phyloP scores from a whole-genome alignment of 2,329 filamentous ascomycete genomes.

The Pseudogymnoascus sp. region DNA sequence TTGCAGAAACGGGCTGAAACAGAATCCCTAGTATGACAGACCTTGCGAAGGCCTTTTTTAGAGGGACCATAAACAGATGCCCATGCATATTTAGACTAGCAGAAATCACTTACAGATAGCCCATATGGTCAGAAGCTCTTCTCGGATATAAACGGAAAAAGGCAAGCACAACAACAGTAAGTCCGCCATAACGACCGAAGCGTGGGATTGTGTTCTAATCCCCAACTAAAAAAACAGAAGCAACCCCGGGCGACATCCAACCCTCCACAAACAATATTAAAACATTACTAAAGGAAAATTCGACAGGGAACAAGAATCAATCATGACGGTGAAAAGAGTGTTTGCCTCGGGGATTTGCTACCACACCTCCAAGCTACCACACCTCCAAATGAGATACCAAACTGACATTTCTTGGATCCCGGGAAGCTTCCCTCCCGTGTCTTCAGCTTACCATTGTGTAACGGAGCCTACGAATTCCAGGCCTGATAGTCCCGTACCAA shows the following conservation, averaged over 20 bases:
- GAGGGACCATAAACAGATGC: slow-evolving; percentile 2
- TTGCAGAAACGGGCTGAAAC: slow-evolving; percentile 4
- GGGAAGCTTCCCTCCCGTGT: background rate
- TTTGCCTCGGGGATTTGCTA: slow-evolving; percentile 6
- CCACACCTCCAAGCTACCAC: background rate
- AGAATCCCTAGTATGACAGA: background rate
- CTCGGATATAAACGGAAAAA: background rate
- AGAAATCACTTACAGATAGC: background rate
- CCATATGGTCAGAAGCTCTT: background rate
- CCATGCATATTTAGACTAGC: background rate
- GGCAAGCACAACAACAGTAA: background rate
- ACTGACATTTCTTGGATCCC: background rate
- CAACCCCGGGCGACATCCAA: background rate
- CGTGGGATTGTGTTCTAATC: background rate
- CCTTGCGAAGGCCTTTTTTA: background rate
- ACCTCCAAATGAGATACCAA: background rate
- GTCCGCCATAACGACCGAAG: slow-evolving; percentile 4
- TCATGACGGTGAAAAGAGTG: background rate
- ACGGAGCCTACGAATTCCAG: background rate
- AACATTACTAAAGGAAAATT: background rate
- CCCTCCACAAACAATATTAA: background rate
- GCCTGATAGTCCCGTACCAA: background rate
- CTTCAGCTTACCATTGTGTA: background rate
- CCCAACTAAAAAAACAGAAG: background rate
- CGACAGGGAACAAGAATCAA: background rate